Evolutionary conservation across 306 rosid genomes (phyloP), one percentile per base, ranked within the genome.

Genomic region (Neltuma alba): DNA sequence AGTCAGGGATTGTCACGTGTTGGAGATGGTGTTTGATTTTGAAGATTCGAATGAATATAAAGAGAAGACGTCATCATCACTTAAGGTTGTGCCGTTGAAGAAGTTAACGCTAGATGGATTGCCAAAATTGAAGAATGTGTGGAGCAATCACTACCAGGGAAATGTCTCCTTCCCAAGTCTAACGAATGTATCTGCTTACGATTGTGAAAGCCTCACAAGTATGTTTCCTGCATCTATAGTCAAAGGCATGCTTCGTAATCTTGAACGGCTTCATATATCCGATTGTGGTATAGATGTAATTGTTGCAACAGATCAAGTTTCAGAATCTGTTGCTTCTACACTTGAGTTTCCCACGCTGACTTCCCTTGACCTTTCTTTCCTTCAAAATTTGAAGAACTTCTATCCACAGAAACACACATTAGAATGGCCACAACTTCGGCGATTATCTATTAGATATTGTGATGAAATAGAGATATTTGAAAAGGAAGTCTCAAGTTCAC

Each of bases 371-470:
- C 62, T 55, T 55, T 0, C 0, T 9, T 1, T 0, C 6, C 62
- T 55, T 55, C 12, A 1, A 55, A 9, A 23, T 0, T 21, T 55
- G 30, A 55, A 1, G 15, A 55, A 55, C 14, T 55, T 55, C 14
- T 55, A 55, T 55, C 31, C 31, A 21, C 30, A 55, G 0, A 21
- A 4, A 9, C 62, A 21, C 14, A 55, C 0, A 23, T 23, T 23
- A 21, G 7, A 21, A 55, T 55, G 13, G 31, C 2, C 31, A 0
- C 1, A 1, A 6, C 31, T 23, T 55, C 7, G 23, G 0, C 0
- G 3, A 2, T 9, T 16, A 37, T 13, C 0, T 6, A 6, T 62
- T 31, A 0, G 1, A 7, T 0, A 0, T 0, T 62, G 41, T 31
- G 23, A 31, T 31, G 23, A 15, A 62, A 31, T 62, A 62, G 23